Percentiles rank a stretch among this genome's conserved stretches.
Evolutionary conservation across 1,139 yeast genomes (phyloP).

Genomic region (Torulaspora pretoriensis): DNA sequence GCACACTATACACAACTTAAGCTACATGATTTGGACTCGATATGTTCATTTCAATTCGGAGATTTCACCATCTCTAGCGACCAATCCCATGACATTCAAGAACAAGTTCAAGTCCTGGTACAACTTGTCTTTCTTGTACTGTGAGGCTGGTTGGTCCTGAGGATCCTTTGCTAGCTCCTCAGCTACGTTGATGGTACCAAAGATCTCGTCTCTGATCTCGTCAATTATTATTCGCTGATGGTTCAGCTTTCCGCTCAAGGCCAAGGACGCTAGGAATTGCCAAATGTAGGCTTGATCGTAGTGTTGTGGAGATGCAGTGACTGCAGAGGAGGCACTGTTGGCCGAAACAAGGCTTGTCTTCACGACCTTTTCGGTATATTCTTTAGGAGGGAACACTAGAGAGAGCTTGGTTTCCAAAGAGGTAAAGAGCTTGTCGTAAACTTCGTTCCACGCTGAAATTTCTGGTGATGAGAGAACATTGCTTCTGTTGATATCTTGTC

Average conservation of each 20-base stretch:
- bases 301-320: constrained; percentile 10
- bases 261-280: constrained; percentile 94
- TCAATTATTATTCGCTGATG: constrained; percentile 94
- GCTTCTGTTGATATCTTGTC: constrained; percentile 67
- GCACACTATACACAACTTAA: constrained; percentile 6
- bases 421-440: constrained; percentile 79
- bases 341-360: constrained; percentile 8
- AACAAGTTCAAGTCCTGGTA: constrained; percentile 83
- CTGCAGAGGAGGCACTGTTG: constrained; percentile 11
- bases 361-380: constrained; percentile 28
- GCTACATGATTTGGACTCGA: background rate
- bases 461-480: constrained; percentile 47
- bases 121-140: constrained; percentile 55
- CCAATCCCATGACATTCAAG: constrained; percentile 93
- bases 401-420: constrained; percentile 74
- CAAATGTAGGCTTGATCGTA: constrained; percentile 84
- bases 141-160: constrained; percentile 48
- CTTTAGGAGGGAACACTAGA: constrained; percentile 75
- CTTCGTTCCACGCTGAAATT: constrained; percentile 65
- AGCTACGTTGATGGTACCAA: constrained; percentile 81
- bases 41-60: constrained; percentile 38
- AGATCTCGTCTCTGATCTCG: constrained; percentile 89
- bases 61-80: constrained; percentile 61
- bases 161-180: constrained; percentile 49
- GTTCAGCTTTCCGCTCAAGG: constrained; percentile 85